Evolutionary conservation across 768 basidiomycete genomes (phyloP).

Genomic region (Leccinum ochraceum): DNA sequence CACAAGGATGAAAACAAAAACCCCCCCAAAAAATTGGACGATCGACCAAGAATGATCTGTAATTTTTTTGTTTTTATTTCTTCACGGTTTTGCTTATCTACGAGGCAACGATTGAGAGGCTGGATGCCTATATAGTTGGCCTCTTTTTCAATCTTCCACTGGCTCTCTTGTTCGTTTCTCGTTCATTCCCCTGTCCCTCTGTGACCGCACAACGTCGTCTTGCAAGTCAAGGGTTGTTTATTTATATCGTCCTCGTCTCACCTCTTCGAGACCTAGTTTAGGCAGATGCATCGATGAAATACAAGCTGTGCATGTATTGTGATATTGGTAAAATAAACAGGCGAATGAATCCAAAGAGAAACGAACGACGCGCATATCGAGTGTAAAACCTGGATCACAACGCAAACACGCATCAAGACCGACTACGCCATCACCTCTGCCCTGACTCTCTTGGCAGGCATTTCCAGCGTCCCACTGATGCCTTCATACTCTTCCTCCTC

Average conservation of each 20-base stretch:
- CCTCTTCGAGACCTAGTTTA: neutral
- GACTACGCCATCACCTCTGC: slow-evolving; percentile 22
- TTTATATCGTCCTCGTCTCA: slow-evolving; percentile 14
- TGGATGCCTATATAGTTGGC: slow-evolving; percentile 35
- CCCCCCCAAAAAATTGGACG: slow-evolving; percentile 3
- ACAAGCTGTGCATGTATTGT: neutral
- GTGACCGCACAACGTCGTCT: neutral
- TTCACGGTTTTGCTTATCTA: slow-evolving; percentile 3
- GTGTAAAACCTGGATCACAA: neutral
- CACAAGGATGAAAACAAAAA: neutral
- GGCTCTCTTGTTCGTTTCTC: neutral
- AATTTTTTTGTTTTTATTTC: neutral
- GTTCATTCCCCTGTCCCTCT: slow-evolving; percentile 3
- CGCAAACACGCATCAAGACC: neutral
- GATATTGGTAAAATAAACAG: neutral
- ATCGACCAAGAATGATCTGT: slow-evolving; percentile 13
- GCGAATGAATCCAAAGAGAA: neutral
- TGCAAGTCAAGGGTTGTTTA: slow-evolving; percentile 21
- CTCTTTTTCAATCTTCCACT: neutral
- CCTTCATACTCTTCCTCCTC: slow-evolving; percentile 36
- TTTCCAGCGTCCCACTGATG: slow-evolving; percentile 16
- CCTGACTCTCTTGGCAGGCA: slow-evolving; percentile 30
- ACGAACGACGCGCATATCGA: neutral
- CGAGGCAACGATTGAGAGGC: slow-evolving; percentile 23
- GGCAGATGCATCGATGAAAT: neutral